Base-by-base conservation (phyloP, 768 basidiomycete genomes). In the Peribolospora baueri region DNA sequence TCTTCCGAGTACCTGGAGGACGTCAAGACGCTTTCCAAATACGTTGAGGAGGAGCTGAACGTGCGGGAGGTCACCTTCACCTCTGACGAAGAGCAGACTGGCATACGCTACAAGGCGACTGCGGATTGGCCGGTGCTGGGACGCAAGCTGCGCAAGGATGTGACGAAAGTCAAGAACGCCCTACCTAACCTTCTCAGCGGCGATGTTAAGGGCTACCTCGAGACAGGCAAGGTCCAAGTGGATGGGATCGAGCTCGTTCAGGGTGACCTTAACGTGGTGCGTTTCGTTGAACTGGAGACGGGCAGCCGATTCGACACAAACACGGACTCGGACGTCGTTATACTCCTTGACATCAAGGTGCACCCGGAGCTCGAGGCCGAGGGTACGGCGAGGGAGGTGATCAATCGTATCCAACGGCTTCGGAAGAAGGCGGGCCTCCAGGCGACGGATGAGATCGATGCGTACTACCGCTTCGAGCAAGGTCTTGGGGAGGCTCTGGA, bases 101-200 rank as follows among this genome's bases (percentile, higher is more conserved):
- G 90, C 36, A 82, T 95, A 61, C 78, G 78, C 58, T 97, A 95
- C 73, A 78, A 78, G 54, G 90, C 81, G 4, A 79, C 81, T 39
- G 91, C 93, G 7, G 93, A 98, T 70, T 95, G 87, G 85, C 73
- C 77, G n/a, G 80, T 84, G 10, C 75, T 98, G 52, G 93, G 93
- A 51, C 78, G 79, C 63, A 97, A 93, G 69, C 74, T 98, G 51
- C 79, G 91, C 59, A 93, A 86, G 65, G 87, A 95, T 67, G 70
- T 97, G 42, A 79, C 71, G 14, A 82, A 82, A 40, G 90, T 98
- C 61, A 82, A 85, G 72, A 84, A 79, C 54, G 85, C 79, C 0
- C 73, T 98, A 38, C 85, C 88, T 6, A 69, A 70, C 25, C 76
- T 95, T 42, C 67, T 83, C 7, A 87, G 85, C 62, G 83, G 86